These are phyloP conservation scores for Castanopsis chinensis DNA, from an alignment of 306 rosid genomes.

Conservation along the genomic window DNA sequence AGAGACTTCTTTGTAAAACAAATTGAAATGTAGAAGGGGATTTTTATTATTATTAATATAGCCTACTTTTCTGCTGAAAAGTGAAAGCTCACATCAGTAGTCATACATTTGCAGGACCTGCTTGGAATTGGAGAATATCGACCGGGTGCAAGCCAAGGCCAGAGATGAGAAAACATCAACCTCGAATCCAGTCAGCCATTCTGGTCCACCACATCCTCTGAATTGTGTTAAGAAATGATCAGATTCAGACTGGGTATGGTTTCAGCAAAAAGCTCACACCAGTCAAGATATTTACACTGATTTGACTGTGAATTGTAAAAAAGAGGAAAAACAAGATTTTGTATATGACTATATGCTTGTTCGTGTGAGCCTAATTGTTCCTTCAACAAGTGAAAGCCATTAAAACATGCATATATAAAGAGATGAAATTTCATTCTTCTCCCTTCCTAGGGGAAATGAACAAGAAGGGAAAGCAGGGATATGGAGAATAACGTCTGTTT, in stretches of 20 bases:
- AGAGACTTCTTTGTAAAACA: not conserved
- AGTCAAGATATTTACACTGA: not conserved
- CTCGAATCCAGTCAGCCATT: not conserved
- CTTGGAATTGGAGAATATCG: slow-evolving; percentile 93
- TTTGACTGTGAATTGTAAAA: not conserved
- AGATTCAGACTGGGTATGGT: not conserved
- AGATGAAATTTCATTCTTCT: not conserved
- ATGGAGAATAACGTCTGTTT: no score
- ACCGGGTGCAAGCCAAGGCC: slow-evolving; percentile 62
- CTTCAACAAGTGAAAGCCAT: not conserved
- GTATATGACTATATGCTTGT: not conserved
- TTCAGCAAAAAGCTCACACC: not conserved
- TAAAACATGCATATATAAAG: not conserved
- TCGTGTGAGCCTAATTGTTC: not conserved
- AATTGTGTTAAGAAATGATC: not conserved
- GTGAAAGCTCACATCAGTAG: not conserved
- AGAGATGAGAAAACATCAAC: slow-evolving; percentile 21
- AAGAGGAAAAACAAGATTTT: not conserved
- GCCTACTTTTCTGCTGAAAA: not conserved
- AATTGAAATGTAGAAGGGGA: not conserved
- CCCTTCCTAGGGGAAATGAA: not conserved
- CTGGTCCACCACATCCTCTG: not conserved
- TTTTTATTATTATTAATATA: not conserved
- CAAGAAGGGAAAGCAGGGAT: no score
- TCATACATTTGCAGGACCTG: slow-evolving; percentile 60